phyloP scores from a whole-genome alignment of 1,284 basidiomycete genomes.

The Apiotrichum brassicae region DNA sequence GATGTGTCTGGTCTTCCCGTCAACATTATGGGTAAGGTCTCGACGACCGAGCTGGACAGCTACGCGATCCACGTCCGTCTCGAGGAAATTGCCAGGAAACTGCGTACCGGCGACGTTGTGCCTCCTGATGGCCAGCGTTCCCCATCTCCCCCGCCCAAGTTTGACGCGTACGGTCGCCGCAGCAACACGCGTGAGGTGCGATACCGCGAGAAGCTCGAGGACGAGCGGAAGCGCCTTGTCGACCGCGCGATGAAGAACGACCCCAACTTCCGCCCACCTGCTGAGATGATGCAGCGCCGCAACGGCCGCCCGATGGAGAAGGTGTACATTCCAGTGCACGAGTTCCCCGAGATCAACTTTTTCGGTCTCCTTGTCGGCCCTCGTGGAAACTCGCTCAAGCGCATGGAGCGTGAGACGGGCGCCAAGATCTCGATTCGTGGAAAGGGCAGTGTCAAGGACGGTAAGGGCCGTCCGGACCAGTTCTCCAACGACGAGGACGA shows the following conservation, averaged over 20 bases:
- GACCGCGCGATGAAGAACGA: constrained; percentile 96
- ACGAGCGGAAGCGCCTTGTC: constrained; percentile 87
- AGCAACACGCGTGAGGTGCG: constrained; percentile 98
- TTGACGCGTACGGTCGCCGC: constrained; percentile 91
- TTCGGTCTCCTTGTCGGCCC: constrained; percentile 97
- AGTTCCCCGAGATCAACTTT: constrained; percentile 99
- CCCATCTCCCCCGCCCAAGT: constrained; percentile 92
- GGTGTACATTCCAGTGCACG: constrained; percentile 98
- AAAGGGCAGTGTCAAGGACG: constrained; percentile 97
- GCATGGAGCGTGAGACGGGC: constrained; percentile 96
- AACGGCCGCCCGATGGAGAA: constrained; percentile 90
- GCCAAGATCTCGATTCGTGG: constrained; percentile 98
- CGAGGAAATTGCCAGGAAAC: constrained; percentile 94
- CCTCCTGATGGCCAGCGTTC: constrained; percentile 93
- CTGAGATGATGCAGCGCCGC: constrained; percentile 72
- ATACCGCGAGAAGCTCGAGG: constrained; percentile 95
- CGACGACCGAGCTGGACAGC: constrained; percentile 86
- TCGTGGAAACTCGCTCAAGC: constrained; percentile 97
- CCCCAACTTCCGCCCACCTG: constrained; percentile 93
- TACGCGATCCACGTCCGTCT: constrained; percentile 90
- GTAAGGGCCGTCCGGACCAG: constrained; percentile 87
- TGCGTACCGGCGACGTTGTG: constrained; percentile 87
- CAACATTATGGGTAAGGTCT: constrained; percentile 85
- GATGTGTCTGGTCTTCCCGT: constrained; percentile 86
- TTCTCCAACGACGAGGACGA: constrained; percentile 95